Base-by-base conservation (phyloP, 306 rosid species). In the Vigna angularis region DNA sequence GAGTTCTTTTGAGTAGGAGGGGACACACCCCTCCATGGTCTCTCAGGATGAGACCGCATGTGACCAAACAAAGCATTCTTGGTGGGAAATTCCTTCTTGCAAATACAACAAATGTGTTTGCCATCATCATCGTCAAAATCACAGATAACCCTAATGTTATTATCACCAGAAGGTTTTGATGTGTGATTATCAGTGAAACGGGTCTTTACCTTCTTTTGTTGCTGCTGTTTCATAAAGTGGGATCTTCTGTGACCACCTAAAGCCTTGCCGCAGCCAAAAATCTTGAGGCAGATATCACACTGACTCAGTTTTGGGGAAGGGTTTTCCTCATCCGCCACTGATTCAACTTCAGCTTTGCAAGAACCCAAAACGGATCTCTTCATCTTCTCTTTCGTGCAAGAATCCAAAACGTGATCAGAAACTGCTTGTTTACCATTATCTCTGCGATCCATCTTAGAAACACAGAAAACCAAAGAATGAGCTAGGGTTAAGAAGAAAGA, bases 231-330 rank as follows among this genome's bases (percentile, higher is more conserved):
- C 26, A 73, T 81, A 53, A 85, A 30, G 47, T 85, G 88, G 0
- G 47, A 81, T 62, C 85, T 77, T 55, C 83, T 73, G 52, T 85
- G 88, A 0, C 88, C 88, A 2, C 88, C 88, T 28, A 81, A 66
- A 18, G 88, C 88, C 56, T 85, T 85, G 16, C 88, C 88, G 8
- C 58, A 44, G 1, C 2, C 20, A 18, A 85, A 85, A 1, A 4
- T 20, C 74, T 13, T 81, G n/a, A 66, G 66, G 22, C 88, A 81
- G 4, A 81, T 24, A 34, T 81, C 58, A 24, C 88, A 85, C 16
- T 22, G 38, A 0, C 74, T 70, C 0, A 58, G 0, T 1, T 5
- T n/a, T 48, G 61, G 22, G 2, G 20, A 6, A 9, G 66, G 14
- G 7, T 5, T 44, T 7, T 57, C 28, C 5, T 70, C 42, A 10